Evolutionary conservation across 1,139 yeast species (phyloP), one percentile per base, ranked within the genome.

Genomic region (Pichia sp.): DNA sequence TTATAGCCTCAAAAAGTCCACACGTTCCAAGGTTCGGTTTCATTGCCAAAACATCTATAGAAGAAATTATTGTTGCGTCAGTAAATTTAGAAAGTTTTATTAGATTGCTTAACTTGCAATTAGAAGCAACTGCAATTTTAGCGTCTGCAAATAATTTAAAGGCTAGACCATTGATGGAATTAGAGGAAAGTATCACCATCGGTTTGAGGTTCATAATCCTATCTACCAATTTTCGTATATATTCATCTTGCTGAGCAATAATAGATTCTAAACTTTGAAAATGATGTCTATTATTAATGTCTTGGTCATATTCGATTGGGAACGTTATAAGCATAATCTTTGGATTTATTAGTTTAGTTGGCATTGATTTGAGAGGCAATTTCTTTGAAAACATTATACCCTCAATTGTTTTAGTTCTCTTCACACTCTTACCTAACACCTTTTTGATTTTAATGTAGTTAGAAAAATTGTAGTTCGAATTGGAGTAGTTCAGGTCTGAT

Each of bases 361-460:
- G 74, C 98, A 93, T 93, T 3, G 73, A 62, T 54, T 81, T 85
- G 34, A 84, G 68, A n/a, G 95, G 95, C 31, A 89, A 67, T 25
- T 81, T 77, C 51, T 89, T 88, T 0, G 97, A 84, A 61, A 89
- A 86, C 11, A 85, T 82, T 6, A 86, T 64, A 1, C 98, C 99
- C 54, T 84, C 79, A 14, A 89, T 61, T 34, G 77, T 73, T 28
- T 66, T 64, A 0, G 94, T 77, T 37, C 82, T 80, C 14, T 67
- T 67, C 8, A 76, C 68, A 1, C 66, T 60, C 1, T 61, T 52
- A 0, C 98, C 98, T 1, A 81, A 70, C 11, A 89, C 76, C 47
- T 88, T 72, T 56, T 91, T 93, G 37, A 91, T 71, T 56, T 93
- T 93, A 36, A 91, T 79, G 59, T 86, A 89, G 50, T 84, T 93